phyloP scores from a whole-genome alignment of 202 grass and related monocot species.

The Zizania palustris region DNA sequence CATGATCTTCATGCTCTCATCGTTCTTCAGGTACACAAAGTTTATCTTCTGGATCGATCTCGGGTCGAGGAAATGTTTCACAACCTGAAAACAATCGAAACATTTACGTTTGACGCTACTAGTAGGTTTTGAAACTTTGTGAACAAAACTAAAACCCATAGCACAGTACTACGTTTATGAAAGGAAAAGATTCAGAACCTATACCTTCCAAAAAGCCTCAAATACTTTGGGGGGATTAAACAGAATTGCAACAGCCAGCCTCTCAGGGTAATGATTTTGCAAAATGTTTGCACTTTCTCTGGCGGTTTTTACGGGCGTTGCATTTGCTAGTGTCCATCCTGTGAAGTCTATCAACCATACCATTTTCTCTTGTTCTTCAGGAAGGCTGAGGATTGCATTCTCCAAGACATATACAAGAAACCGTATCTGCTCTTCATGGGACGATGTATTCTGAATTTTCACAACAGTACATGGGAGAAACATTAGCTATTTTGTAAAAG shows the following conservation, averaged over 20 bases:
- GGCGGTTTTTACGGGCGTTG: slow-evolving; percentile 77
- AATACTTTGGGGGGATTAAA: slow-evolving; percentile 89
- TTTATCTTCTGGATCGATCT: slow-evolving; percentile 65
- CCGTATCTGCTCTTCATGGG: slow-evolving; percentile 63
- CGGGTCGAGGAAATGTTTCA: slow-evolving; percentile 71
- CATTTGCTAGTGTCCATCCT: slow-evolving; percentile 83
- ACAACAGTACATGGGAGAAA: background rate
- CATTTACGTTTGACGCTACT: background rate
- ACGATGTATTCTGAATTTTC: slow-evolving; percentile 68
- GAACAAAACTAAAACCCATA: background rate
- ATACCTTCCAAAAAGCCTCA: slow-evolving; percentile 84
- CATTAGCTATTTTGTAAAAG: slow-evolving; percentile 21
- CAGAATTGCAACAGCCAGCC: slow-evolving; percentile 64
- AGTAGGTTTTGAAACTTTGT: background rate
- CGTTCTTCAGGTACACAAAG: slow-evolving; percentile 70
- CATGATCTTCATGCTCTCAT: slow-evolving; percentile 72
- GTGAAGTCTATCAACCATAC: slow-evolving; percentile 96
- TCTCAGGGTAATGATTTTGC: slow-evolving; percentile 94
- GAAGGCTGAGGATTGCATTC: slow-evolving; percentile 69
- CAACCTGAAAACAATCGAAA: slow-evolving; percentile 50
- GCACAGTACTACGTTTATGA: background rate
- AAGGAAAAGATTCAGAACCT: background rate
- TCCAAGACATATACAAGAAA: slow-evolving; percentile 86
- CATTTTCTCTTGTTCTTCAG: slow-evolving; percentile 87
- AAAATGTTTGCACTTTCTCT: slow-evolving; percentile 65